phyloP scores from a whole-genome alignment of 1,284 basidiomycete species.

The Fistulina hepatica region DNA sequence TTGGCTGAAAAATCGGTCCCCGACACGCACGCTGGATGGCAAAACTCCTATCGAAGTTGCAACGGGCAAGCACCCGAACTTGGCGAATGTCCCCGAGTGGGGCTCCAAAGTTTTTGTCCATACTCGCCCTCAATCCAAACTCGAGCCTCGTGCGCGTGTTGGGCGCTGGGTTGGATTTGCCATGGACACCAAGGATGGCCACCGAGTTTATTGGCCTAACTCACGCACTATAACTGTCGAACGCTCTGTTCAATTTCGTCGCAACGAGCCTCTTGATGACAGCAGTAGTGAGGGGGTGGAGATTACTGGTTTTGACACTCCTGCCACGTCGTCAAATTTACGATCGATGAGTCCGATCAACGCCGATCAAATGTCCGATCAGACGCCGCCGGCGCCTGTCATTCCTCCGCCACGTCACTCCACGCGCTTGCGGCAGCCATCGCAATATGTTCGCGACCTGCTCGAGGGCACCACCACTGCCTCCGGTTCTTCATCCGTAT shows the following conservation, averaged over 20 bases:
- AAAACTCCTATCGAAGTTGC: conserved; percentile 14
- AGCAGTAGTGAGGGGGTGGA: background rate
- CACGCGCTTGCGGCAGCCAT: no score
- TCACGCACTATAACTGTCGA: conserved; percentile 3
- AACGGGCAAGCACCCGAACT: conserved; percentile 14
- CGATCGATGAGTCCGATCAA: background rate
- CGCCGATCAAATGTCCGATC: background rate
- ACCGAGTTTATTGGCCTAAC: conserved; percentile 17
- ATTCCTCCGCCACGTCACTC: no score
- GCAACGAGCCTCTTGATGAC: background rate
- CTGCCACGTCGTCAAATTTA: background rate
- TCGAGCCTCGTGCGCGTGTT: conserved; percentile 13
- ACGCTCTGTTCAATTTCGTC: conserved; percentile 2
- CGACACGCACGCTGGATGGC: conserved; percentile 4
- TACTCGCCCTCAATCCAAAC: conserved; percentile 12
- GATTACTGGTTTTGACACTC: background rate
- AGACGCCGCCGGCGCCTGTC: background rate
- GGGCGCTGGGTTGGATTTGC: conserved; percentile 22
- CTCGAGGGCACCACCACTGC: background rate
- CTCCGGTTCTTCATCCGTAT: no score
- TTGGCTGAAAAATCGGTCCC: conserved; percentile 5
- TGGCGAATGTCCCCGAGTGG: conserved; percentile 14
- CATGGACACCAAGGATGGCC: conserved; percentile 13
- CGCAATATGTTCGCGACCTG: background rate
- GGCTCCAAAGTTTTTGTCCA: conserved; percentile 11